Base-by-base conservation (phyloP, 2,329 filamentous ascomycete genomes). In the Cercospora sojina region DNA sequence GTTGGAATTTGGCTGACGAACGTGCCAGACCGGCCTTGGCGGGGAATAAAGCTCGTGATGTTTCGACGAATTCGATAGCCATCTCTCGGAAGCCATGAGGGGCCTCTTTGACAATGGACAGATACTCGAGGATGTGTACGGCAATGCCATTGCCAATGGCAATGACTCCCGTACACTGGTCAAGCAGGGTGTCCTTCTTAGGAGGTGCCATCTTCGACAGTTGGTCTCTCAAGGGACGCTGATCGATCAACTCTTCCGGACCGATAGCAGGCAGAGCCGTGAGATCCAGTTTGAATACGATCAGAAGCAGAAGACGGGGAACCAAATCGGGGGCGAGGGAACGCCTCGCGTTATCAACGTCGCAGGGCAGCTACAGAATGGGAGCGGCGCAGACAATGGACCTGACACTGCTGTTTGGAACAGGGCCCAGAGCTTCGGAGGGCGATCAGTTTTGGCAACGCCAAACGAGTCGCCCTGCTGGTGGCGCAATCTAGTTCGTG, bases 41-140 rank as follows among this genome's bases (percentile, higher is more conserved):
- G n/a, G 86, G 85, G 82, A 88, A 90, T 49, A 91, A 80, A 49
- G 88, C 85, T 62, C 87, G 84, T 75, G 86, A 89, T 5, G 87
- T 86, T 64, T 90, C 88, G 65, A 91, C 83, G 73, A 91, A 90
- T 69, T 89, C 87, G 68, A 85, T 83, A 9, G 88, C 87, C 20
- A 91, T 82, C 27, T 82, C 79, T 66, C 85, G 83, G 75, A 89
- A 86, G 32, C 85, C 85, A 60, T 83, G 79, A 0, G 84, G 84
- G 38, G 84, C 81, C 38, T 83, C 79, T 71, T 86, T 87, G 65
- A 83, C 82, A 4, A 84, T 83, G 63, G 84, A 85, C 23, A 89
- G 81, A 68, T 88, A 89, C 75, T 90, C 87, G 47, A 89, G 82
- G 80, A 89, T 86, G 69, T 84, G 86, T 56, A 89, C 85, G 0